These are phyloP conservation scores for Dunaliella primolecta DNA, from an alignment of 139 green algal species.

Conservation along the genomic window DNA sequence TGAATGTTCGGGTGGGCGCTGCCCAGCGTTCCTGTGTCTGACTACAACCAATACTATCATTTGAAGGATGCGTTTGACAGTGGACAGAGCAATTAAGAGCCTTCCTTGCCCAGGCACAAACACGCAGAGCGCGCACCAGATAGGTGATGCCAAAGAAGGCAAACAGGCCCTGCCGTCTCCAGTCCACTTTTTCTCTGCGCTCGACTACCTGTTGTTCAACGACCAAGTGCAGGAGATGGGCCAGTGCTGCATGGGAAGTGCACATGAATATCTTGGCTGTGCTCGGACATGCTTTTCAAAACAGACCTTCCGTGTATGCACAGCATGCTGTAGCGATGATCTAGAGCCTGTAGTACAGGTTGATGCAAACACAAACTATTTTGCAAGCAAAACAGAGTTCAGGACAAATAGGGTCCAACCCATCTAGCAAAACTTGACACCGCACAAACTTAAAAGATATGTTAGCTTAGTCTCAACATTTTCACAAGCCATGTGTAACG, in stretches of 20 bases:
- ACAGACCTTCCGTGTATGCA: neutral
- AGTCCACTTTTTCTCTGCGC: constrained; percentile 71
- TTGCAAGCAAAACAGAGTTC: too few relatives aligned
- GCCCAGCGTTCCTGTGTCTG: too few relatives aligned
- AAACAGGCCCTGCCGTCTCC: constrained; percentile 71
- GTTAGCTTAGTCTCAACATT: too few relatives aligned
- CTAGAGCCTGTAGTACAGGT: neutral
- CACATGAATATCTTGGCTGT: neutral
- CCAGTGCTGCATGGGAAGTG: neutral
- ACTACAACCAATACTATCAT: too few relatives aligned
- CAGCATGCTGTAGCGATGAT: neutral
- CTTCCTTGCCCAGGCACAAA: too few relatives aligned
- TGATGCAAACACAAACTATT: neutral
- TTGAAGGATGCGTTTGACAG: too few relatives aligned
- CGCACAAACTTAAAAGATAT: too few relatives aligned
- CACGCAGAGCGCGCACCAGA: constrained; percentile 44
- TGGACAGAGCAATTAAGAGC: too few relatives aligned
- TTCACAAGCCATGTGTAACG: too few relatives aligned
- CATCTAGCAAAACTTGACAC: too few relatives aligned
- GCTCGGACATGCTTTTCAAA: neutral
- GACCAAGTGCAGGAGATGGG: neutral
- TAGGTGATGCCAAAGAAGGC: constrained; percentile 80
- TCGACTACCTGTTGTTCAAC: constrained; percentile 80
- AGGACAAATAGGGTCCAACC: too few relatives aligned
- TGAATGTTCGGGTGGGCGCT: too few relatives aligned